Conservation (phyloP, 768 basidiomycete species). For the Pseudohyphozyma bogoriensis region DNA sequence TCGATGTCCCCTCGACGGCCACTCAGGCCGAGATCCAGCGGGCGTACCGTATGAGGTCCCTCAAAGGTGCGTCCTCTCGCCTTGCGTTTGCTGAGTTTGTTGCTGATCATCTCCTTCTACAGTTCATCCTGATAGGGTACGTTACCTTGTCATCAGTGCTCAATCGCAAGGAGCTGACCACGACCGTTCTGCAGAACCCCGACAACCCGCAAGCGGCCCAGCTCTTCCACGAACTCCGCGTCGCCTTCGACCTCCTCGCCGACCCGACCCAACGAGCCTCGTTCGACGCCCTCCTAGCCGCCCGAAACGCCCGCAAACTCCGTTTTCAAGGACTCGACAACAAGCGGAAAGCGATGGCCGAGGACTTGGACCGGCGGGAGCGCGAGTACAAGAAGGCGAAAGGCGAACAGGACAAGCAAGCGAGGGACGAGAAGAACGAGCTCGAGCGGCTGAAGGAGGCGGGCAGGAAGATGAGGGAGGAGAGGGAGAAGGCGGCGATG, state of each 20-base stretch:
- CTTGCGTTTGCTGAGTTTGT: too few relatives aligned
- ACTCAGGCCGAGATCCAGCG: conserved; percentile 25
- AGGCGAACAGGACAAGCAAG: conserved; percentile 13
- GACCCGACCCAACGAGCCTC: conserved; percentile 23
- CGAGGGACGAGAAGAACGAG: conserved; percentile 14
- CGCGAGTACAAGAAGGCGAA: conserved; percentile 24
- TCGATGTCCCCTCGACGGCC: conserved; percentile 21
- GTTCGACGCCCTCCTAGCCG: conserved; percentile 22
- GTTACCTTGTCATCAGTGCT: background rate
- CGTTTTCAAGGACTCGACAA: conserved; percentile 29
- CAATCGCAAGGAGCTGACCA: background rate
- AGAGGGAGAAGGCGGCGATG: conserved; percentile 3
- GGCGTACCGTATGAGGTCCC: conserved; percentile 29
- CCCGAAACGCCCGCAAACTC: conserved; percentile 18
- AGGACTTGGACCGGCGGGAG: conserved; percentile 28
- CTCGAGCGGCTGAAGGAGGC: conserved; percentile 29
- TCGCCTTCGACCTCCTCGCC: conserved; percentile 27
- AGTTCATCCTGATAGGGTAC: conserved; percentile 33
- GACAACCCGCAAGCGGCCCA: conserved; percentile 28
- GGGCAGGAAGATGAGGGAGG: conserved; percentile 25
- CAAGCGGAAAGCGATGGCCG: conserved; percentile 29
- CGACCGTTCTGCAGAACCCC: conserved; percentile 11
- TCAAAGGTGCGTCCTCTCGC: conserved; percentile 10
- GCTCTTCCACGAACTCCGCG: conserved; percentile 30
- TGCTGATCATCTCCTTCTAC: too few relatives aligned